A percentile compares a stretch with the other conserved stretches of the same genome.
Evolutionary conservation across 78 protist genomes (phyloP).

Genomic region (Polysphondylium violaceum): DNA sequence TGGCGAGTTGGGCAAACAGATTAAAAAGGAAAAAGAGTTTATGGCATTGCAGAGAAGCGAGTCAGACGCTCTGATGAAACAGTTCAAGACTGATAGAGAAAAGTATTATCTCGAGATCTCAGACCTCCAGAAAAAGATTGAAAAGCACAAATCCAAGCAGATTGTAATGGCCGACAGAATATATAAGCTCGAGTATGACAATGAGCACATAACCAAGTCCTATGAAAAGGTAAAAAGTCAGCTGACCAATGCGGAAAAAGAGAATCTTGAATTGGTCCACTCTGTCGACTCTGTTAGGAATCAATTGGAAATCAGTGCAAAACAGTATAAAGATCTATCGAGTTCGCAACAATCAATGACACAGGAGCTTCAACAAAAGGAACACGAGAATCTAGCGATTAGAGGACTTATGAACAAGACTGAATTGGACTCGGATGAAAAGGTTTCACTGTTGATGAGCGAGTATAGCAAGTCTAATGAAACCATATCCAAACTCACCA

Average conservation of each 20-base stretch:
- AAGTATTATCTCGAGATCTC: neutral
- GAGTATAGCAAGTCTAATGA: constrained; percentile 37
- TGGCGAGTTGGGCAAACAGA: neutral
- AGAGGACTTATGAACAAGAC: constrained; percentile 36
- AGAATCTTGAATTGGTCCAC: constrained; percentile 8
- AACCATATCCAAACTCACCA: neutral
- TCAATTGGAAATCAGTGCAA: neutral
- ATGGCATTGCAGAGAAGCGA: constrained; percentile 5
- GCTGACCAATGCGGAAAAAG: constrained; percentile 19
- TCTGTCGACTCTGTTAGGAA: constrained; percentile 1
- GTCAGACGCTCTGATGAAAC: constrained; percentile 2
- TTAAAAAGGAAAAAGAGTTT: constrained; percentile 16
- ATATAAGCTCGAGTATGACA: neutral
- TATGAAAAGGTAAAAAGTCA: constrained; percentile 35
- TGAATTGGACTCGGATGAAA: constrained; percentile 46
- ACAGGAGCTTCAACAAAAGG: constrained; percentile 8
- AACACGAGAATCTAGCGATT: constrained; percentile 52
- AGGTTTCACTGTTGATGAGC: constrained; percentile 12
- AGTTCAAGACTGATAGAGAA: constrained; percentile 18
- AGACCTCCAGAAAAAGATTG: neutral
- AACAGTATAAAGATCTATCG: neutral
- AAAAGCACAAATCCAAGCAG: neutral
- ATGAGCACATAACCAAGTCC: neutral
- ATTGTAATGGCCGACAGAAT: neutral
- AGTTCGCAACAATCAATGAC: constrained; percentile 51